A percentile compares a stretch with the other conserved stretches of the same genome.
phyloP scores from a whole-genome alignment of 1,139 yeast species.

The Candida pseudoviswanathii region DNA sequence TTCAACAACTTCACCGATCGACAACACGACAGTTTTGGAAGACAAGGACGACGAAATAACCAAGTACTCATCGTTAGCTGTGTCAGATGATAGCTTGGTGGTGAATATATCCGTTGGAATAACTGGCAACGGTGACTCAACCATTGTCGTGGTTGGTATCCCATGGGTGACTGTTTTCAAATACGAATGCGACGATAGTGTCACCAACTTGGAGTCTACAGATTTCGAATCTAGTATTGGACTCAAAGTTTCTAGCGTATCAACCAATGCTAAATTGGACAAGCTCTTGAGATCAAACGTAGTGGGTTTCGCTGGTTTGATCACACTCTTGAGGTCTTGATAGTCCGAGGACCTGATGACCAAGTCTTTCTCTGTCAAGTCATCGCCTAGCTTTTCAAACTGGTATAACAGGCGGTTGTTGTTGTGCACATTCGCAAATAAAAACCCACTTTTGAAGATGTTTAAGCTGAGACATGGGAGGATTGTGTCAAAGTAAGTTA shows the following conservation, averaged over 20 bases:
- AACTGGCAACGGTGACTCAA: slow-evolving; percentile 70
- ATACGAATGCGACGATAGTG: slow-evolving; percentile 39
- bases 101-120: slow-evolving; percentile 65
- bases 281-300: slow-evolving; percentile 32
- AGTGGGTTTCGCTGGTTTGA: neutral
- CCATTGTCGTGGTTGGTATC: slow-evolving; percentile 60
- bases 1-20: slow-evolving; percentile 79
- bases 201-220: slow-evolving; percentile 28
- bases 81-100: slow-evolving; percentile 46
- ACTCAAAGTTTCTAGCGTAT: slow-evolving; percentile 52
- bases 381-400: slow-evolving; percentile 70
- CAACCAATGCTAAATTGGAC: slow-evolving; percentile 63
- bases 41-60: slow-evolving; percentile 63
- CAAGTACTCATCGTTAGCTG: slow-evolving; percentile 61
- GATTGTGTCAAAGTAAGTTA: slow-evolving; percentile 72
- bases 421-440: slow-evolving; percentile 66
- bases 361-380: slow-evolving; percentile 31
- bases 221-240: slow-evolving; percentile 60
- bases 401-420: slow-evolving; percentile 72
- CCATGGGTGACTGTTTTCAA: slow-evolving; percentile 62
- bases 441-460: slow-evolving; percentile 73
- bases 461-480: slow-evolving; percentile 57
- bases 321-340: slow-evolving; percentile 6
- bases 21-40: slow-evolving; percentile 66
- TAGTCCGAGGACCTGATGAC: slow-evolving; percentile 21